Evolutionary conservation across 1,284 basidiomycete species (phyloP).

Genomic region (Waitea zeae): DNA sequence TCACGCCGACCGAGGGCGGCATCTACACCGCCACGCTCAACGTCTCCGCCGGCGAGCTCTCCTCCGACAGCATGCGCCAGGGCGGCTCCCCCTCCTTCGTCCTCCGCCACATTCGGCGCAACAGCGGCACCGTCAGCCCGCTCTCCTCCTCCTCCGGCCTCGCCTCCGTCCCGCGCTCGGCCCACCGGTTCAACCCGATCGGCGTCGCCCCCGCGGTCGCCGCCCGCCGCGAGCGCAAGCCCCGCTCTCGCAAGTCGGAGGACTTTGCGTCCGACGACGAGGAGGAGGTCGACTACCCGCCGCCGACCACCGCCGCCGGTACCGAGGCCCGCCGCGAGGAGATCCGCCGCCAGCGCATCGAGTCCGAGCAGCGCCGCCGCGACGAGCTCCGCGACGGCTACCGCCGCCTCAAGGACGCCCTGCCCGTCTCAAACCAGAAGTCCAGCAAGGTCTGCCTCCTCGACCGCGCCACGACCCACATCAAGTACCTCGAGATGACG

Average conservation of each 20-base stretch:
- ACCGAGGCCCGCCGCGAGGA: constrained; percentile 61
- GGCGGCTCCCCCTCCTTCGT: too few relatives aligned
- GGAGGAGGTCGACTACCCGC: constrained; percentile 47
- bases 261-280: constrained; percentile 44
- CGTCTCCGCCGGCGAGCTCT: constrained; percentile 47
- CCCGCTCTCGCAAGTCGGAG: constrained; percentile 39
- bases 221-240: constrained; percentile 19
- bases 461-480: constrained; percentile 67
- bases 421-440: constrained; percentile 77
- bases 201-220: constrained; percentile 27
- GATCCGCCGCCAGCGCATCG: constrained; percentile 72
- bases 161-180: constrained; percentile 47
- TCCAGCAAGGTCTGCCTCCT: constrained; percentile 75
- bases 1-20: constrained; percentile 41
- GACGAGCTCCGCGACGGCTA: constrained; percentile 82
- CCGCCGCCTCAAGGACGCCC: constrained; percentile 66
- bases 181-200: constrained; percentile 63
- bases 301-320: constrained; percentile 18
- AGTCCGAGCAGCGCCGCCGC: constrained; percentile 72
- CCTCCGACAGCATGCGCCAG: constrained; percentile 49
- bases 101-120: constrained; percentile 44
- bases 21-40: constrained; percentile 58
- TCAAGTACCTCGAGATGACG: constrained; percentile 64
- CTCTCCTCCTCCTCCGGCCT: constrained; percentile 29
- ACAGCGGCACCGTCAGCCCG: constrained; percentile 45